Percentiles rank a stretch among this genome's conserved stretches.
Conservation (phyloP, 75 land plant genomes). For the Adiantum capillusveneris region DNA sequence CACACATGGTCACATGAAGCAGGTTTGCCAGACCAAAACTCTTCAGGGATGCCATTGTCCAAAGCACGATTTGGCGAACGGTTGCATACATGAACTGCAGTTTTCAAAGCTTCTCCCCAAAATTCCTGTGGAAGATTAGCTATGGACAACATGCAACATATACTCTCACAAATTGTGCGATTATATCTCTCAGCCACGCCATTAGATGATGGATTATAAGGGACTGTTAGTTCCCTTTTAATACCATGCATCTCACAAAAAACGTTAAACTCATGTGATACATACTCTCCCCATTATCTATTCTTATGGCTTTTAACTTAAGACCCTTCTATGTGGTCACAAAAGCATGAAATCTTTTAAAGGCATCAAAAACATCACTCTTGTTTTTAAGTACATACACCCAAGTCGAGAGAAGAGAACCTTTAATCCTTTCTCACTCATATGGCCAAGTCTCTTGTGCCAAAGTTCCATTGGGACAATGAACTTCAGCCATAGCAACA, state of each 20-base stretch:
- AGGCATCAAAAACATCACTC: no score
- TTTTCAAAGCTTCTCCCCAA: conserved; percentile 14
- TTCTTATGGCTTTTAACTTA: background rate
- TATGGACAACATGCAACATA: conserved; percentile 4
- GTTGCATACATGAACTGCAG: conserved; percentile 2
- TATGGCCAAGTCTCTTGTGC: no score
- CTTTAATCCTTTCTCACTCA: no score
- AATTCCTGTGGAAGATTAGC: conserved; percentile 4
- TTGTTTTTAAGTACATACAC: no score
- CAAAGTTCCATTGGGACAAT: no score
- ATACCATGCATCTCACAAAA: background rate
- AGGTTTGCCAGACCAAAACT: conserved; percentile 5
- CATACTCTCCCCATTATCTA: background rate
- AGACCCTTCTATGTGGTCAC: background rate
- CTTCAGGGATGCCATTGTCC: background rate
- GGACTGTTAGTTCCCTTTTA: background rate
- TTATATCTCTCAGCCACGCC: conserved; percentile 5
- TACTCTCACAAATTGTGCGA: conserved; percentile 1
- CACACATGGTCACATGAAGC: conserved; percentile 4
- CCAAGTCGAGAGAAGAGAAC: no score
- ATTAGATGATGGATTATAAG: background rate
- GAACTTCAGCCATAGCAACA: no score
- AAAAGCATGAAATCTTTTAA: no score
- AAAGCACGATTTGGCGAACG: background rate
- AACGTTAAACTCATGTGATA: background rate